Evolutionary conservation across 2,329 filamentous ascomycete genomes (phyloP).

Genomic region (Aureobasidium mangrovei): DNA sequence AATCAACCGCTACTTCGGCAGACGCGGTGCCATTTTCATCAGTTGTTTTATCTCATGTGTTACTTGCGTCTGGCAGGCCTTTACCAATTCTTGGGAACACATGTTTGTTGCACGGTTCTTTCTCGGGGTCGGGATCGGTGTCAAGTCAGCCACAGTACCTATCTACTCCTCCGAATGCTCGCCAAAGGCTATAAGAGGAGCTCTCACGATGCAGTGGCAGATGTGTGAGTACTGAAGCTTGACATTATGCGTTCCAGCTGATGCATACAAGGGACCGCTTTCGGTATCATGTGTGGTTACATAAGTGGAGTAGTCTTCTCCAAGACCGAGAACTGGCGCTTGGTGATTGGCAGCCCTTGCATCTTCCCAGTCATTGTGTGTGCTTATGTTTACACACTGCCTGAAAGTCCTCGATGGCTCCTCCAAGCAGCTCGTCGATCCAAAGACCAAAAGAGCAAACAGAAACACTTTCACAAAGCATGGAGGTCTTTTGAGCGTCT

Average conservation of each 20-base stretch:
- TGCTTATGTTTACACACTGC: conserved; percentile 31
- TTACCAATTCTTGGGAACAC: conserved; percentile 63
- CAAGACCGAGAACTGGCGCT: conserved; percentile 25
- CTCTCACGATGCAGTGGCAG: conserved; percentile 81
- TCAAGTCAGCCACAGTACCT: conserved; percentile 40
- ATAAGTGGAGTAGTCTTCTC: conserved; percentile 53
- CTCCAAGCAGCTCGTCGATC: conserved; percentile 31
- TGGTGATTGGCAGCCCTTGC: conserved; percentile 36
- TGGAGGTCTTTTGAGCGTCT: conserved; percentile 28
- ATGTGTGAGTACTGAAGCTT: conserved; percentile 36
- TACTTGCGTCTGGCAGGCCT: conserved; percentile 52
- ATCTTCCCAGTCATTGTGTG: conserved; percentile 26
- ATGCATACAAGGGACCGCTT: conserved; percentile 19
- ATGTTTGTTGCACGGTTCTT: conserved; percentile 62
- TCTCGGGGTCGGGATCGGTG: conserved; percentile 47
- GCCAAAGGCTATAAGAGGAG: conserved; percentile 44
- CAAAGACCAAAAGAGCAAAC: conserved; percentile 29
- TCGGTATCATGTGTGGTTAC: conserved; percentile 53
- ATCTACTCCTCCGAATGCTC: conserved; percentile 35
- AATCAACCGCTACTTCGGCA: conserved; percentile 60
- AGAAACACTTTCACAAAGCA: conserved; percentile 26
- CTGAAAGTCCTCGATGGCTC: conserved; percentile 36
- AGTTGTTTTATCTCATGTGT: conserved; percentile 60
- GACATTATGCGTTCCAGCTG: neutral
- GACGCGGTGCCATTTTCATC: conserved; percentile 66